Conservation (phyloP, 108 stramenopile species). For the Nannochloropsis oceanica region DNA sequence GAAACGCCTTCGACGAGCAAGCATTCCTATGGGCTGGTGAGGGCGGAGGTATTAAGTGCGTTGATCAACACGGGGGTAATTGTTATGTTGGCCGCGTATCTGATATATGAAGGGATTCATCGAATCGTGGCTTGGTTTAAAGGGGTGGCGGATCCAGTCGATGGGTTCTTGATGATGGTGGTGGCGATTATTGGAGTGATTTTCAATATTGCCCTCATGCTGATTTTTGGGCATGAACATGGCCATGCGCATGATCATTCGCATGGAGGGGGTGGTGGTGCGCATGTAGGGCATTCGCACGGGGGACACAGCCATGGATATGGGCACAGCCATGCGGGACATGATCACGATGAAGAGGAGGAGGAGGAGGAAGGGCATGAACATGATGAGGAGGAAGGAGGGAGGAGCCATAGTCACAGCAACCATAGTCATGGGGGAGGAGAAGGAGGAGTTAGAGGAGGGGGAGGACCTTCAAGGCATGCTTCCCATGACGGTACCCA, state of each 20-base stretch:
- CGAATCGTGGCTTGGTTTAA: constrained; percentile 15
- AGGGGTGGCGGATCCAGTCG: constrained; percentile 41
- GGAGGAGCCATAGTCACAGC: not conserved
- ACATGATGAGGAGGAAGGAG: not conserved
- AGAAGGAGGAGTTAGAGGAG: not conserved
- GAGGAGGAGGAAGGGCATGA: not conserved
- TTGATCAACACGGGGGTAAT: constrained; percentile 63
- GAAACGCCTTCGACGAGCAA: constrained; percentile 52
- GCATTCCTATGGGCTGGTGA: constrained; percentile 69
- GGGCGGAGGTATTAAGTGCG: constrained; percentile 80
- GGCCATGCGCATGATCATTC: constrained; percentile 22
- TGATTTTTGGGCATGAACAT: constrained; percentile 49
- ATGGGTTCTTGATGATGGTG: constrained; percentile 68
- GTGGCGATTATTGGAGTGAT: constrained; percentile 74
- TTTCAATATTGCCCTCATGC: constrained; percentile 68
- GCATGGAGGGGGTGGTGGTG: constrained; percentile 34
- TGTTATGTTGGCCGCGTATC: constrained; percentile 49
- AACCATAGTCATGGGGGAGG: not conserved
- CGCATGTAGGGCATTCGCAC: constrained; percentile 19
- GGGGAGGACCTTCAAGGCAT: not conserved
- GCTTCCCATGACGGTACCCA: not conserved
- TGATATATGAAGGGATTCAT: constrained; percentile 55
- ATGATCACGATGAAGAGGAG: not conserved
- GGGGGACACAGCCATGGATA: not conserved
- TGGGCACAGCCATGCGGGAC: constrained; percentile 2